A percentile compares a stretch with the other conserved stretches of the same genome.
These are phyloP conservation scores for Plantago lanceolata DNA, from an alignment of 305 asterid species.

Conservation along the genomic window DNA sequence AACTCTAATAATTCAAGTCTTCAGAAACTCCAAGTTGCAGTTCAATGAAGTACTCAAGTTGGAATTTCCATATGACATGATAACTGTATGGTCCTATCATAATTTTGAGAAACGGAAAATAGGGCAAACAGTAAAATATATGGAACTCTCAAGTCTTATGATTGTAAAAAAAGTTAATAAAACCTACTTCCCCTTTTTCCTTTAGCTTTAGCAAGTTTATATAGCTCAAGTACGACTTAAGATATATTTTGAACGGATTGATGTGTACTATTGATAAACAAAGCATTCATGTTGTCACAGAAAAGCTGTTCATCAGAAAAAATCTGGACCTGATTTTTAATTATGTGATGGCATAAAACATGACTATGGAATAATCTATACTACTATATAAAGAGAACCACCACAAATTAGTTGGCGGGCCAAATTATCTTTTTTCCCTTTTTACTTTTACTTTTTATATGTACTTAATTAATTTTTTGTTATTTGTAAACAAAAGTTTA, in stretches of 20 bases:
- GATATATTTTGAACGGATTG: not conserved
- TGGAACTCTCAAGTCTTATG: not conserved
- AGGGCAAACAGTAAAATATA: not conserved
- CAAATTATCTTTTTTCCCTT: no score
- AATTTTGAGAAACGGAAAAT: not conserved
- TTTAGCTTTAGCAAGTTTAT: no score
- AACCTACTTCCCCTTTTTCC: no score
- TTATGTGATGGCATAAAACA: not conserved
- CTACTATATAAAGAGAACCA: no score
- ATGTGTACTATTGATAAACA: not conserved
- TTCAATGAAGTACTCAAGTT: not conserved
- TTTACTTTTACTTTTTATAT: no score
- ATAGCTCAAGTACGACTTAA: not conserved
- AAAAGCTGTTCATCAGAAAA: constrained; percentile 13
- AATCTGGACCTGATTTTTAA: not conserved
- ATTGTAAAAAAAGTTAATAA: not conserved
- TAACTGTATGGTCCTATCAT: not conserved
- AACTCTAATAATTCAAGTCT: not conserved
- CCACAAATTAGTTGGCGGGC: no score
- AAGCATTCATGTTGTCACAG: not conserved
- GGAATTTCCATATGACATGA: not conserved
- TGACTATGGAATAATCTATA: constrained; percentile 13
- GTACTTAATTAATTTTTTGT: no score
- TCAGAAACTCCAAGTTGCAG: not conserved
- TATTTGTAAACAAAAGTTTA: no score